phyloP scores from a whole-genome alignment of 1,139 yeast genomes.

The Kodamaea anthophila region DNA sequence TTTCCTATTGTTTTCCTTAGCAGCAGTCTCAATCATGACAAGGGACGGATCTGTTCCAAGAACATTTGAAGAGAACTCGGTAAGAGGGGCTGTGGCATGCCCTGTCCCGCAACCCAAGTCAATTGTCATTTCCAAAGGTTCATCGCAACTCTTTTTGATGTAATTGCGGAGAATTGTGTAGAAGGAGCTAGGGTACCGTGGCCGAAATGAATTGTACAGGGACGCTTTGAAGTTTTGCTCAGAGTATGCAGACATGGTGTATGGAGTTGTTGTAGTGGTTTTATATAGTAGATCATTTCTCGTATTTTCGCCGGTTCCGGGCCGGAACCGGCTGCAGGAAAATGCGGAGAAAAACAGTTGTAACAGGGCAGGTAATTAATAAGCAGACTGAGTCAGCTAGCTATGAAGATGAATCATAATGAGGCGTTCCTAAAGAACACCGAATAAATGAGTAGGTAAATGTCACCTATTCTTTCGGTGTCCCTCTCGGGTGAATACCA shows the following conservation, averaged over 20 bases:
- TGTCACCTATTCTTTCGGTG: no score
- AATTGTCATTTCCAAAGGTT: conserved; percentile 20
- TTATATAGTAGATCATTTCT: no score
- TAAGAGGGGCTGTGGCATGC: conserved; percentile 32
- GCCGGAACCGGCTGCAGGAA: conserved; percentile 1
- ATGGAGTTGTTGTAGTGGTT: background rate
- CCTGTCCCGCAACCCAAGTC: conserved; percentile 42
- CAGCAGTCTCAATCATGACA: conserved; percentile 31
- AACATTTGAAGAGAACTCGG: conserved; percentile 24
- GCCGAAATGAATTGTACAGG: conserved; percentile 49
- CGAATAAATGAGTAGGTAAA: no score
- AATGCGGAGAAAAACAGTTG: background rate
- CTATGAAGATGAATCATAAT: no score
- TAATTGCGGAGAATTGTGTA: conserved; percentile 19
- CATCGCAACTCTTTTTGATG: conserved; percentile 10
- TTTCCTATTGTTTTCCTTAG: conserved; percentile 15
- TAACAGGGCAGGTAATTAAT: no score
- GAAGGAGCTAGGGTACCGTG: conserved; percentile 19
- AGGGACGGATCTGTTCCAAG: conserved; percentile 31
- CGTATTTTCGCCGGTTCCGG: conserved; percentile 34
- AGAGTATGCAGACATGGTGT: conserved; percentile 59
- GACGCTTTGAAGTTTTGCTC: conserved; percentile 51
- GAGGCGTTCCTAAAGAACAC: no score
- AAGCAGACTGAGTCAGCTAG: no score
- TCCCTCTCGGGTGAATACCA: no score